These are phyloP conservation scores for Mucor indicus DNA, from an alignment of 371 early-diverging fungal species.

Conservation along the genomic window DNA sequence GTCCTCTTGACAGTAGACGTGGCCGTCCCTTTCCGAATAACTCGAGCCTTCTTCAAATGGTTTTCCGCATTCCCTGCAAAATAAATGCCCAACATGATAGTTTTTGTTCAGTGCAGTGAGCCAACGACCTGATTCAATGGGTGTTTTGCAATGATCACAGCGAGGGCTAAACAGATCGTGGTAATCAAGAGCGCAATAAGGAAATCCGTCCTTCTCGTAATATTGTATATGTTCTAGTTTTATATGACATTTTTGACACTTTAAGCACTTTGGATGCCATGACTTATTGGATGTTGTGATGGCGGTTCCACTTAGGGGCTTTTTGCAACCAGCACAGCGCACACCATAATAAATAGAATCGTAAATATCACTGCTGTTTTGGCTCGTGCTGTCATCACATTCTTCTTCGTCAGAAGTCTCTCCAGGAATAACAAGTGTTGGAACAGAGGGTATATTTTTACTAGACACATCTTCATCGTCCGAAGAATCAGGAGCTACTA, in stretches of 20 bases:
- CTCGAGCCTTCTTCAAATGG: constrained; percentile 53
- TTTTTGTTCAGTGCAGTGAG: constrained; percentile 65
- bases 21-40: constrained; percentile 70
- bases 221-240: constrained; percentile 61
- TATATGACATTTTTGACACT: constrained; percentile 65
- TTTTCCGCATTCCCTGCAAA: constrained; percentile 74
- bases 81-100: constrained; percentile 76
- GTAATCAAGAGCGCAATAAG: constrained; percentile 63
- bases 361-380: too few species aligned
- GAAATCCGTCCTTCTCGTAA: constrained; percentile 59
- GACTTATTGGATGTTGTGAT: constrained; percentile 63
- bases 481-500: too few species aligned
- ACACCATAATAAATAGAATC: too few species aligned
- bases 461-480: too few species aligned
- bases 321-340: constrained; percentile 55
- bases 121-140: constrained; percentile 57
- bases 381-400: too few species aligned
- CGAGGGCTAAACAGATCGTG: constrained; percentile 64
- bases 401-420: too few species aligned
- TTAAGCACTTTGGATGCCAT: constrained; percentile 78
- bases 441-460: too few species aligned
- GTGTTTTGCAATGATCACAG: constrained; percentile 64
- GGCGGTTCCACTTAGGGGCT: constrained; percentile 50
- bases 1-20: constrained; percentile 75
- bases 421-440: too few species aligned